These are phyloP conservation scores for Fusarium chlamydosporum DNA, from an alignment of 2,329 filamentous ascomycete species.

Conservation along the genomic window DNA sequence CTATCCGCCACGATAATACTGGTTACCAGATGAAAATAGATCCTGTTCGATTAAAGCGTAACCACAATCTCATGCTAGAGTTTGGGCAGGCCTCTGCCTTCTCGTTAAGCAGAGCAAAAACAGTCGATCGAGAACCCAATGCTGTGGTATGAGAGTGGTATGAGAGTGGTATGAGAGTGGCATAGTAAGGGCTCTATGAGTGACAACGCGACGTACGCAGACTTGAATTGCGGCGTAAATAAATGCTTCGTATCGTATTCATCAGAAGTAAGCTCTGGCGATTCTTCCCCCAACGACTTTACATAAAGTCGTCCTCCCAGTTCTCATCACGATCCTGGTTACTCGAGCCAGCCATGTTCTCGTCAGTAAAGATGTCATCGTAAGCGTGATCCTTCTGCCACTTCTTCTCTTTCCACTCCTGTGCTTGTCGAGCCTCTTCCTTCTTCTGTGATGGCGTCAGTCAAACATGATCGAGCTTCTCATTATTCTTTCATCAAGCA, in stretches of 20 bases:
- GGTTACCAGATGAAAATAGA: neutral
- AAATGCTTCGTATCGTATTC: slow-evolving; percentile 2
- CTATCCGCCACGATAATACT: too few species aligned
- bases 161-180: neutral
- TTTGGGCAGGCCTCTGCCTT: too few species aligned
- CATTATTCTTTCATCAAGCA: neutral
- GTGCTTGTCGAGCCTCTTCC: slow-evolving; percentile 78
- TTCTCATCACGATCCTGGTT: slow-evolving; percentile 86
- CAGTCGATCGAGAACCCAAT: neutral
- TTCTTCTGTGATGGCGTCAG: slow-evolving; percentile 69
- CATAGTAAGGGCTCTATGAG: neutral
- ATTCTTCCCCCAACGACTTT: slow-evolving; percentile 41
- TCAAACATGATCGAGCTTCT: too few species aligned
- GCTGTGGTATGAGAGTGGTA: neutral
- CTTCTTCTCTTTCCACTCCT: slow-evolving; percentile 89
- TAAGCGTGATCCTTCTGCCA: slow-evolving; percentile 99
- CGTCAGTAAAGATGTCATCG: slow-evolving; percentile 89
- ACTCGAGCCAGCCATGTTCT: slow-evolving; percentile 80
- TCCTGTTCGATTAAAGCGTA: neutral
- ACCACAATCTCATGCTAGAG: too few species aligned
- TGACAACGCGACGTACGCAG: slow-evolving; percentile 2
- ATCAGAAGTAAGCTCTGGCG: neutral
- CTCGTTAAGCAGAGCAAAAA: neutral
- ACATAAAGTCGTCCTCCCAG: slow-evolving; percentile 96
- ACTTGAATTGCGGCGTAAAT: slow-evolving; percentile 1